These are phyloP conservation scores for Closterium sp. DNA, from an alignment of 139 green algal species.

Conservation along the genomic window DNA sequence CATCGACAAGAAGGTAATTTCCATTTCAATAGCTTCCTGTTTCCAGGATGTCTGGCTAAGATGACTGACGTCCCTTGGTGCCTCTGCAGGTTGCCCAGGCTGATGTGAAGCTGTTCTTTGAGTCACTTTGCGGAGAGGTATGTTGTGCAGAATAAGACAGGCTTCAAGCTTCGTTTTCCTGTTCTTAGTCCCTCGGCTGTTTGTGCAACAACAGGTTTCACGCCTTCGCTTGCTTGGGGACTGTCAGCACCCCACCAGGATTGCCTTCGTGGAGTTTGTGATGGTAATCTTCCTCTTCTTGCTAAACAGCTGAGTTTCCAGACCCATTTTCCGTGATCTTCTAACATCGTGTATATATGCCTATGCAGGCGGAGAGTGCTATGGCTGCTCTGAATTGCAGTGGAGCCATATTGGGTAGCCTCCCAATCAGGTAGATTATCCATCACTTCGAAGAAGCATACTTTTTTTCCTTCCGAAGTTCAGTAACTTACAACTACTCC, in stretches of 20 bases:
- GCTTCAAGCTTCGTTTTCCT: neutral
- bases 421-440: slow-evolving; percentile 57
- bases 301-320: no score
- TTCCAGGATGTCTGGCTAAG: neutral
- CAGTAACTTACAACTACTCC: no score
- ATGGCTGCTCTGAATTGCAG: slow-evolving; percentile 85
- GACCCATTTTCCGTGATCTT: neutral
- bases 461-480: no score
- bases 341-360: neutral
- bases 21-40: neutral
- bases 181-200: no score
- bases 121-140: slow-evolving; percentile 79
- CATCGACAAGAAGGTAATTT: slow-evolving; percentile 82
- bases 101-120: slow-evolving; percentile 83
- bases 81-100: slow-evolving; percentile 51
- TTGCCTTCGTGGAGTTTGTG: slow-evolving; percentile 94
- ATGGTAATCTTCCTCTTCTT: no score
- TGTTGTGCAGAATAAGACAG: neutral
- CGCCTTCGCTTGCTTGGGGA: slow-evolving; percentile 87
- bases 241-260: slow-evolving; percentile 82
- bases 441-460: no score
- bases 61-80: neutral
- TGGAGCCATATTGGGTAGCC: slow-evolving; percentile 77
- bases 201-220: slow-evolving; percentile 57
- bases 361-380: slow-evolving; percentile 68